Base-by-base conservation (phyloP, 352 stramenopile species). In the Thalassiosira hispida region DNA sequence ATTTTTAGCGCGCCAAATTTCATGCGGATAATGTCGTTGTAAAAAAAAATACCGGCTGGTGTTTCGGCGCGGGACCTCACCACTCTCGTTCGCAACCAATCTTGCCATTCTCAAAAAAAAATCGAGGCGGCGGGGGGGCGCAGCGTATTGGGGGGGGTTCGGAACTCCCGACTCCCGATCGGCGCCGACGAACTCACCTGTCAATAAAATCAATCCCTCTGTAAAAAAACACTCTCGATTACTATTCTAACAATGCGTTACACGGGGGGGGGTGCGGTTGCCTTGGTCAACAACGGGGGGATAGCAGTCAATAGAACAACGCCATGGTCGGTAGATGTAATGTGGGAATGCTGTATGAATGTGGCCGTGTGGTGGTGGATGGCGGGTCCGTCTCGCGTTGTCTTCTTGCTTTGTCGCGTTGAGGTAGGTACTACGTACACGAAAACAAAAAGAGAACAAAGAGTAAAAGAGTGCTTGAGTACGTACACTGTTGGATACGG, bases 171-270 rank as follows among this genome's bases (percentile, higher is more conserved):
- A n/a, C n/a, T n/a, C n/a, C n/a, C n/a, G n/a, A n/a, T n/a, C n/a
- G n/a, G n/a, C 1, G 53, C 53, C 25, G 53, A 62, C 1, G 29
- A 27, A 62, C 53, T 62, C 53, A 62, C 53, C 53, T 46, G 22
- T 27, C 44, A 62, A 62, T 38, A 38, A 62, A 20, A 14, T 0
- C 27, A 62, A 42, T 29, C 2, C 2, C 29, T 20, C 4, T 46
- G 25, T 46, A 25, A 27, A 5, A 46, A 62, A 42, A 44, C 8
- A 3, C 53, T 62, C 27, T 23, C 53, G n/a, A 62, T 46, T 62
- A 42, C 53, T 46, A 62, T 62, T 62, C 53, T 29, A 62, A 62
- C 53, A 62, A 62, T 62, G 53, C 46, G 53, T 46, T 62, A 27
- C 53, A 47, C 46, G 6, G 2, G 29, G 53, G 53, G 52, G 47